Percentiles rank a stretch among this genome's conserved stretches.
Conservation (phyloP, 306 rosid species). For the Lotus japonicus region DNA sequence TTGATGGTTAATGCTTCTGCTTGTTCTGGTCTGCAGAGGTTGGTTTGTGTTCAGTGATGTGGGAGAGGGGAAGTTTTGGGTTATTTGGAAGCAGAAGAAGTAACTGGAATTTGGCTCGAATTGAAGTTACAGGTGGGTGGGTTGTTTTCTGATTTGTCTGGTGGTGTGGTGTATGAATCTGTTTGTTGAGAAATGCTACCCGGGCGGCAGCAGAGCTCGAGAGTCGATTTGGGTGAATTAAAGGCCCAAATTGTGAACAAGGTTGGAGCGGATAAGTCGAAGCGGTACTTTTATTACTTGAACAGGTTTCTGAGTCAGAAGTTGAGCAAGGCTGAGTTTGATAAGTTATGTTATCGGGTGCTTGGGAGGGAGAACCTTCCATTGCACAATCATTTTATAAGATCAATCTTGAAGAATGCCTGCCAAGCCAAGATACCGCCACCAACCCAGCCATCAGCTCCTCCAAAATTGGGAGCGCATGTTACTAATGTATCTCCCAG, state of each 20-base stretch:
- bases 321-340: conserved; percentile 79
- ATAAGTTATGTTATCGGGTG: conserved; percentile 54
- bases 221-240: conserved; percentile 88
- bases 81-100: conserved; percentile 43
- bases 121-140: conserved; percentile 36
- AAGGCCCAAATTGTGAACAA: conserved; percentile 73
- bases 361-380: conserved; percentile 80
- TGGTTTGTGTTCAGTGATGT: conserved; percentile 37
- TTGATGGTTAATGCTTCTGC: conserved; percentile 21
- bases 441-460: conserved; percentile 35
- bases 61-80: conserved; percentile 41
- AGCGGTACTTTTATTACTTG: conserved; percentile 62
- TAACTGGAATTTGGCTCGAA: conserved; percentile 36
- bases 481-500: conserved; percentile 49
- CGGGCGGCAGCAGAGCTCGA: conserved; percentile 70
- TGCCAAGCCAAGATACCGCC: conserved; percentile 83
- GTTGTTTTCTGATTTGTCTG: conserved; percentile 31
- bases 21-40: conserved; percentile 17
- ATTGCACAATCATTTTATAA: conserved; percentile 74
- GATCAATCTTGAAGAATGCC: conserved; percentile 81
- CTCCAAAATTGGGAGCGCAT: conserved; percentile 42
- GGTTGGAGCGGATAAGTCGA: conserved; percentile 68
- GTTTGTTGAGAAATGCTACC: conserved; percentile 82
- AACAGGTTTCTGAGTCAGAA: conserved; percentile 72
- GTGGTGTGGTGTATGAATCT: conserved; percentile 53